phyloP scores from a whole-genome alignment of 148 eudicot species.

The Diospyros lotus region DNA sequence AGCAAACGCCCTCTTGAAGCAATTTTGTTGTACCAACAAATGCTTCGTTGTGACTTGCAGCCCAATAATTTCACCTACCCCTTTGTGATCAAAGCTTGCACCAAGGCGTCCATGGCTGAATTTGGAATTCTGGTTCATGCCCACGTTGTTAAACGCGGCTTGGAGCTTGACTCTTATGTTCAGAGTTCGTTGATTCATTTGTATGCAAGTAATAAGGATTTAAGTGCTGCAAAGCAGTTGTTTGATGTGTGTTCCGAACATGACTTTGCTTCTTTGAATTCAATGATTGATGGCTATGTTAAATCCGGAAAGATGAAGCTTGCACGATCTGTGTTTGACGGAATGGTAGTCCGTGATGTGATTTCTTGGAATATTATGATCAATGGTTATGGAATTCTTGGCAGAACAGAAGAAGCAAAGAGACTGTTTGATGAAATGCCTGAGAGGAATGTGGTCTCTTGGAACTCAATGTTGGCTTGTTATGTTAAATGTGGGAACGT shows the following conservation, averaged over 20 bases:
- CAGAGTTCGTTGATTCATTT: conserved; percentile 38
- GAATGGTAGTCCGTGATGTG: conserved; percentile 20
- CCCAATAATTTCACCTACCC: conserved; percentile 36
- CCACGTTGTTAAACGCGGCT: conserved; percentile 30
- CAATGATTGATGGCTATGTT: conserved; percentile 27
- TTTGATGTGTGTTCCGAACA: conserved; percentile 19
- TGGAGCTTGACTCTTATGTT: conserved; percentile 22
- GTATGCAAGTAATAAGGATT: conserved; percentile 23
- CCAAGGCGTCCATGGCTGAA: conserved; percentile 4
- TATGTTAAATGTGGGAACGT: conserved; percentile 27
- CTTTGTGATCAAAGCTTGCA: conserved; percentile 32
- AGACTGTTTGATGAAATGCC: conserved; percentile 38
- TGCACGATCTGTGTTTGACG: conserved; percentile 22
- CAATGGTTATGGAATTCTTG: conserved; percentile 26
- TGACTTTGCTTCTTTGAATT: conserved; percentile 34
- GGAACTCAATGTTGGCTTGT: conserved; percentile 31
- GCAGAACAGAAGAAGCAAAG: conserved; percentile 24
- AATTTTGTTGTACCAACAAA: conserved; percentile 17
- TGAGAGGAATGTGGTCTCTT: conserved; percentile 25
- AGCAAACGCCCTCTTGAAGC: conserved; percentile 21
- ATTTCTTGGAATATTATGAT: conserved; percentile 31
- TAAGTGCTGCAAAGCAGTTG: conserved; percentile 21
- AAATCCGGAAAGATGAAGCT: conserved; percentile 23
- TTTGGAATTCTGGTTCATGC: conserved; percentile 27
- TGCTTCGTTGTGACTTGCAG: conserved; percentile 20